Evolutionary conservation across 306 rosid genomes (phyloP).

Genomic region (Prunus mongolica): DNA sequence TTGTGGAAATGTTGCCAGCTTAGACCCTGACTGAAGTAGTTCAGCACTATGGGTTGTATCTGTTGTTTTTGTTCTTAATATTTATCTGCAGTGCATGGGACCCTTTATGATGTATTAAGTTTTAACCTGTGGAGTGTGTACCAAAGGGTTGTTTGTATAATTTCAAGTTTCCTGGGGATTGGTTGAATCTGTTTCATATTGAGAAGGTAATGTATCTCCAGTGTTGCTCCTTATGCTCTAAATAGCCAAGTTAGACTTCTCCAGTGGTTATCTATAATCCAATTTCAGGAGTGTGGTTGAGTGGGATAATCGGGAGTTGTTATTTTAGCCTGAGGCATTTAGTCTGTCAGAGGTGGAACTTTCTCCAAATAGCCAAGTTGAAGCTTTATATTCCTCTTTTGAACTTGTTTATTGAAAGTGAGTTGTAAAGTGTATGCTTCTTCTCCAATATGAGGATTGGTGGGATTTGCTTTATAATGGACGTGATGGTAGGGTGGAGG

Average conservation of each 20-base stretch:
- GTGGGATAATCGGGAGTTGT: not conserved
- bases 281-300: not conserved
- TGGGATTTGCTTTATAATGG: conserved; percentile 11
- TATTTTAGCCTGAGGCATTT: not conserved
- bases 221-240: conserved; percentile 1
- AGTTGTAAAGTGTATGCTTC: conserved; percentile 12
- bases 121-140: not conserved
- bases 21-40: not conserved
- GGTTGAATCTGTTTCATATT: not conserved
- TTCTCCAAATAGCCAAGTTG: conserved; percentile 6
- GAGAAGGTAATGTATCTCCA: not conserved
- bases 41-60: not conserved
- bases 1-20: conserved; percentile 1
- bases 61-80: not conserved
- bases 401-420: conserved; percentile 18
- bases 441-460: not conserved
- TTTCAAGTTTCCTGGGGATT: not conserved
- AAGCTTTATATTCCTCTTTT: conserved; percentile 9
- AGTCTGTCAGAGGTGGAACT: not conserved
- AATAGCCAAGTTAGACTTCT: not conserved
- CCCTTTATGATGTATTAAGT: not conserved
- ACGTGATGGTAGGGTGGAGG: conserved; percentile 17
- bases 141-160: not conserved
- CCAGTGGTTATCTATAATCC: not conserved
- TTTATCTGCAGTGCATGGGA: not conserved